A percentile compares a stretch with the other conserved stretches of the same genome.
These are phyloP conservation scores for Hemerocallis citrina DNA, from an alignment of 106 monocot genomes.

Conservation along the genomic window DNA sequence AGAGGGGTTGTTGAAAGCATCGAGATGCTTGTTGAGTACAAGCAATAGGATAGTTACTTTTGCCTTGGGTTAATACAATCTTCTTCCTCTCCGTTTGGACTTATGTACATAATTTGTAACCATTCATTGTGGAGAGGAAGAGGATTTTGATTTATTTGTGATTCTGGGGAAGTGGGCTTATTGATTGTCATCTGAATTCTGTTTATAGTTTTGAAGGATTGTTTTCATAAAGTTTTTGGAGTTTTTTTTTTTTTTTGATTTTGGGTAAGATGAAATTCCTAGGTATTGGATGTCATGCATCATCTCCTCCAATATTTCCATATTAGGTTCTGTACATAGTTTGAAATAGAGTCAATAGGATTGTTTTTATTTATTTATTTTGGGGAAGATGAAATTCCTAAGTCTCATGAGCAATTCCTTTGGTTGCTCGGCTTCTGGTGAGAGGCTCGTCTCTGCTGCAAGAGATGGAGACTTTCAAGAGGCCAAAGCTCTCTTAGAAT, in stretches of 20 bases:
- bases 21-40: background rate
- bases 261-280: too few species aligned
- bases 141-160: too few species aligned
- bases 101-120: background rate
- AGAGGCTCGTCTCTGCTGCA: conserved; percentile 89
- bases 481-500: conserved; percentile 85
- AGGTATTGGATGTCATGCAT: background rate
- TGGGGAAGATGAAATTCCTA: conserved; percentile 56
- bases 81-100: background rate
- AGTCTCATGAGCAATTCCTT: conserved; percentile 95
- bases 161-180: too few species aligned
- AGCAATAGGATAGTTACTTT: too few species aligned
- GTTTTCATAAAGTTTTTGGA: background rate
- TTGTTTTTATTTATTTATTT: background rate
- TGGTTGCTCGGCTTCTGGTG: conserved; percentile 93
- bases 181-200: too few species aligned
- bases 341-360: background rate
- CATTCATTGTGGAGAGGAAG: background rate
- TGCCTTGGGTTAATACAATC: background rate
- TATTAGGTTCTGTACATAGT: background rate
- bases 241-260: background rate
- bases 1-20: background rate
- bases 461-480: conserved; percentile 95
- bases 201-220: background rate
- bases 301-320: background rate